Conservation (phyloP, 768 basidiomycete species). For the Termitomyces sp. region DNA sequence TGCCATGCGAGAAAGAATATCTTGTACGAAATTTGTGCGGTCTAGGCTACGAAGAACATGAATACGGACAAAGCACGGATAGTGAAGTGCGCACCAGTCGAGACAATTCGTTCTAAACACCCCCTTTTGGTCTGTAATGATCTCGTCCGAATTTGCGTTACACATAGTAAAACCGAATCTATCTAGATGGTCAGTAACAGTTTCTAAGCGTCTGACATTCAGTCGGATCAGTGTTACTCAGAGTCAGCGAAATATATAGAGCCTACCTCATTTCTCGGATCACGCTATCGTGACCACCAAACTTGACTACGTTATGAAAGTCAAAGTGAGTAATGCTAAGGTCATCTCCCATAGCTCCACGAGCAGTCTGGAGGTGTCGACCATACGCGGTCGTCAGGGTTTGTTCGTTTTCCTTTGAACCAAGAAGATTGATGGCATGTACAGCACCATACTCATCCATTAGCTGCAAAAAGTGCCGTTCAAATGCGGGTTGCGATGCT, state of each 20-base stretch:
- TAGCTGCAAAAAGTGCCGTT: slow-evolving; percentile 85
- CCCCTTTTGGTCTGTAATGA: slow-evolving; percentile 86
- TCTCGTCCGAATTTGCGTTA: slow-evolving; percentile 56
- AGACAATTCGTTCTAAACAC: slow-evolving; percentile 93
- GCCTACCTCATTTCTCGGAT: slow-evolving; percentile 62
- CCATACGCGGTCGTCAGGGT: slow-evolving; percentile 78
- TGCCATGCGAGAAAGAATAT: slow-evolving; percentile 80
- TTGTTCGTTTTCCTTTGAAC: slow-evolving; percentile 89
- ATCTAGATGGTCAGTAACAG: slow-evolving; percentile 60
- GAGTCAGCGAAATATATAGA: background rate
- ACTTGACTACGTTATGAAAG: slow-evolving; percentile 80
- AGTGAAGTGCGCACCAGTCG: slow-evolving; percentile 63
- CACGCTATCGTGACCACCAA: slow-evolving; percentile 85
- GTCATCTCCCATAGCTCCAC: slow-evolving; percentile 55
- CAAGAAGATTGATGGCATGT: slow-evolving; percentile 89
- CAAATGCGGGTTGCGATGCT: slow-evolving; percentile 95
- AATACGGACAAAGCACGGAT: slow-evolving; percentile 1
- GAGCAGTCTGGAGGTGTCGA: slow-evolving; percentile 69
- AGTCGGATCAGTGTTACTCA: background rate
- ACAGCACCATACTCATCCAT: slow-evolving; percentile 80
- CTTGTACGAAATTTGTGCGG: slow-evolving; percentile 96
- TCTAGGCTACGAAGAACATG: slow-evolving; percentile 59
- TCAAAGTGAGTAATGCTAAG: slow-evolving; percentile 87
- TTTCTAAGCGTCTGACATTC: slow-evolving; percentile 48
- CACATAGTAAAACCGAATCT: slow-evolving; percentile 84